phyloP scores from a whole-genome alignment of 306 rosid species.

The Carpinus viminea region DNA sequence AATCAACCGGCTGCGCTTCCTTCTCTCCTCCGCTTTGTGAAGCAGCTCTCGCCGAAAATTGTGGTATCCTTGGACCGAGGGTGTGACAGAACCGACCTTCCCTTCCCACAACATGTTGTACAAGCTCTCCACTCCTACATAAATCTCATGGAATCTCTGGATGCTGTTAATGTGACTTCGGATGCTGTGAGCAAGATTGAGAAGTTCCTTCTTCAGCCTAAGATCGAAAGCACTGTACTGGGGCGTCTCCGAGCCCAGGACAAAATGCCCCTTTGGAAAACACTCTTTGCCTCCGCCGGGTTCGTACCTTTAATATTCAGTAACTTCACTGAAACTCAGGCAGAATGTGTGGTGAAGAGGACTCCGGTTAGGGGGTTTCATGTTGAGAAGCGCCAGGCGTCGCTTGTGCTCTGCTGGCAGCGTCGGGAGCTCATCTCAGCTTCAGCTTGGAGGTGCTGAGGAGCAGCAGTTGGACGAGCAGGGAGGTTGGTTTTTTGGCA shows the following conservation, averaged over 20 bases:
- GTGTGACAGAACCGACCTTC: slow-evolving; percentile 58
- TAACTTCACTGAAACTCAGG: slow-evolving; percentile 83
- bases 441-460: slow-evolving; percentile 86
- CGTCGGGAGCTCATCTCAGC: slow-evolving; percentile 68
- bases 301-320: slow-evolving; percentile 73
- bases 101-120: slow-evolving; percentile 64
- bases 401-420: slow-evolving; percentile 83
- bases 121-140: slow-evolving; percentile 59
- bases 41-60: slow-evolving; percentile 72
- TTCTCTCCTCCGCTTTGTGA: slow-evolving; percentile 64
- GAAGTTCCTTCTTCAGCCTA: slow-evolving; percentile 69
- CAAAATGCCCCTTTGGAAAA: slow-evolving; percentile 57
- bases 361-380: slow-evolving; percentile 73
- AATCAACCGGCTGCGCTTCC: slow-evolving; percentile 50
- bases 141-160: slow-evolving; percentile 69
- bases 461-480: slow-evolving; percentile 22
- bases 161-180: slow-evolving; percentile 59
- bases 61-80: slow-evolving; percentile 71
- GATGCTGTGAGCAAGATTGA: slow-evolving; percentile 76
- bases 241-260: slow-evolving; percentile 49
- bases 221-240: slow-evolving; percentile 60
- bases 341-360: slow-evolving; percentile 83
- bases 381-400: slow-evolving; percentile 69
- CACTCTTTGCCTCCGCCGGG: slow-evolving; percentile 60
- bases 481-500: slow-evolving; percentile 39